Conservation (phyloP, 2,329 filamentous ascomycete species). For the Berkeleyomyces basicola region DNA sequence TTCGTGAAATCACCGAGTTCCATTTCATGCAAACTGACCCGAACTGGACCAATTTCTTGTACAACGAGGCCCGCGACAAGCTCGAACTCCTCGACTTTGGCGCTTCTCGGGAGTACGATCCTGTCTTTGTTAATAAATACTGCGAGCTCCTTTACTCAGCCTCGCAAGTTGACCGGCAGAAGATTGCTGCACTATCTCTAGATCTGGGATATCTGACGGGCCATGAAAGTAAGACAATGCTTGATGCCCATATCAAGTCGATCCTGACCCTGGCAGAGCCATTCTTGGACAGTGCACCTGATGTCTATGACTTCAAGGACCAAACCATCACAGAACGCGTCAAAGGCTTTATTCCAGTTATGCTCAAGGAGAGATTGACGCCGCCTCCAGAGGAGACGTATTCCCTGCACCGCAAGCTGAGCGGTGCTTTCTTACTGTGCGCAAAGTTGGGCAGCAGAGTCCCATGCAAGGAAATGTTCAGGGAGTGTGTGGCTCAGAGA, state of each 20-base stretch:
- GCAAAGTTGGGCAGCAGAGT: slow-evolving; percentile 73
- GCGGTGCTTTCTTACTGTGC: slow-evolving; percentile 85
- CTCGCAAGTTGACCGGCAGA: slow-evolving; percentile 46
- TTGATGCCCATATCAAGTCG: slow-evolving; percentile 76
- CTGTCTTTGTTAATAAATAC: slow-evolving; percentile 65
- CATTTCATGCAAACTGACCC: slow-evolving; percentile 98
- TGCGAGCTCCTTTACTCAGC: slow-evolving; percentile 67
- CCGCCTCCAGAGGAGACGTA: slow-evolving; percentile 97
- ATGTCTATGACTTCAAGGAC: slow-evolving; percentile 77
- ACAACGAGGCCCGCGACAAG: slow-evolving; percentile 52
- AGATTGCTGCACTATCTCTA: slow-evolving; percentile 52
- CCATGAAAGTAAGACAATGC: slow-evolving; percentile 69
- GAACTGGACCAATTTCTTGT: slow-evolving; percentile 99
- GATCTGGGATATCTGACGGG: slow-evolving; percentile 84
- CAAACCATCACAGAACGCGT: slow-evolving; percentile 96
- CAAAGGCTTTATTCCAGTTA: slow-evolving; percentile 71
- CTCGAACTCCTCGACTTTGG: slow-evolving; percentile 94
- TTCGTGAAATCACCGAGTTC: slow-evolving; percentile 88
- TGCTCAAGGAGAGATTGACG: slow-evolving; percentile 75
- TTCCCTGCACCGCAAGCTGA: slow-evolving; percentile 83
- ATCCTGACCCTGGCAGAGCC: slow-evolving; percentile 86
- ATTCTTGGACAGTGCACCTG: slow-evolving; percentile 59
- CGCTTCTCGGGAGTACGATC: slow-evolving; percentile 71
- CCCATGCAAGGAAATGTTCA: slow-evolving; percentile 65
- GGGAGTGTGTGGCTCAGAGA: slow-evolving; percentile 20